Evolutionary conservation across 2,329 filamentous ascomycete species (phyloP).

Genomic region (Alternaria sp.): DNA sequence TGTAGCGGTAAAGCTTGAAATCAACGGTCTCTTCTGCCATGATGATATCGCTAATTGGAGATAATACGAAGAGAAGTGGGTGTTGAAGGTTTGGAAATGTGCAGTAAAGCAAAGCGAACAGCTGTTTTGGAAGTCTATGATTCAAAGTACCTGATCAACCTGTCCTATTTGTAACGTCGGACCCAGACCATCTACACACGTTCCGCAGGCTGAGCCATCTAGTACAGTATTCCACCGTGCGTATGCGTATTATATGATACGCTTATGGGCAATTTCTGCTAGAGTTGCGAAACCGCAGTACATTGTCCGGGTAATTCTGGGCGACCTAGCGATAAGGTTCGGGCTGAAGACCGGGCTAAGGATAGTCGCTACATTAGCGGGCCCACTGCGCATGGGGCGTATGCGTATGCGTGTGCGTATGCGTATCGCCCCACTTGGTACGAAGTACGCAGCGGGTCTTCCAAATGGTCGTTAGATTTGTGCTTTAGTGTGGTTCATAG

Average conservation of each 20-base stretch:
- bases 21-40: constrained; percentile 7
- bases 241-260: constrained; percentile 1
- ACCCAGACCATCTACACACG: too few relatives aligned
- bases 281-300: neutral
- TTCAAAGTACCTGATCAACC: neutral
- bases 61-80: too few relatives aligned
- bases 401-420: constrained; percentile 4
- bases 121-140: neutral
- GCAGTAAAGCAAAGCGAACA: too few relatives aligned
- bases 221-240: neutral
- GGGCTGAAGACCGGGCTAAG: neutral
- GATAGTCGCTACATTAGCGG: too few relatives aligned
- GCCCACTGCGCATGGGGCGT: neutral
- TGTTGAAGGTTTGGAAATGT: too few relatives aligned
- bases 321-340: neutral
- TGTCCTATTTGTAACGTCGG: neutral
- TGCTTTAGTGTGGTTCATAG: too few relatives aligned
- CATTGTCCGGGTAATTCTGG: neutral
- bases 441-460: too few relatives aligned
- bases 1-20: constrained; percentile 44
- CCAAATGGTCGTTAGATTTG: too few relatives aligned
- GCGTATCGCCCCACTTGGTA: neutral
- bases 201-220: neutral
- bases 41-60: neutral
- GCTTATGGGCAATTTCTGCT: neutral